Evolutionary conservation across 768 basidiomycete species (phyloP), one percentile per base, ranked within the genome.

Genomic region (Kwoniella sp.): DNA sequence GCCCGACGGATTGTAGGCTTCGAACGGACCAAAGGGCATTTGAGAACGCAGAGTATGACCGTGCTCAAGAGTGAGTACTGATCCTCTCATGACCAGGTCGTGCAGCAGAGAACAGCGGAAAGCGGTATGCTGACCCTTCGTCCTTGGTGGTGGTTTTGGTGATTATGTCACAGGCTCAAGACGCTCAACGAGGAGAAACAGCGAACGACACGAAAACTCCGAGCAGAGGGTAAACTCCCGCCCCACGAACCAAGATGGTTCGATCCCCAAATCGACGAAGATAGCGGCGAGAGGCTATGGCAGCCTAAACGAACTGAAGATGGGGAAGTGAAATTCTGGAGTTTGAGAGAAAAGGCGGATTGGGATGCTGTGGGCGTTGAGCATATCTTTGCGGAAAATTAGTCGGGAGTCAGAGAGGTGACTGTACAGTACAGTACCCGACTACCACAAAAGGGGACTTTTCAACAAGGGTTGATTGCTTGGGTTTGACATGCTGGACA

Each of bases 11-110:
- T 80, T 97, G 93, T 76, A 86, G 95, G 2, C 80, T 96, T 26
- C 86, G 94, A 0, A 92, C 92, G 0, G 94, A 98, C 77, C 93
- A 96, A 77, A 85, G 94, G 26, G 92, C 94, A 25, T 97, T 98
- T 78, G 94, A 98, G 83, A 76, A 88, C 68, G 94, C 92, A 90
- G 71, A 83, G 85, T 51, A 92, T 90, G 63, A 96, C 90, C 77
- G 85, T 83, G 61, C 82, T 90, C 74, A 97, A 92, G 83, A 82
- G 83, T 44, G 82, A 81, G 71, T 90, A 44, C 3, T 9, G 40
- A 44, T 9, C 40, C n/a, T n/a, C n/a, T n/a, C n/a, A n/a, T n/a
- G n/a, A n/a, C n/a, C n/a, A n/a, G n/a, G n/a, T n/a, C n/a, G n/a
- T n/a, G n/a, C n/a, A n/a, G n/a, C n/a, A n/a, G n/a, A n/a, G n/a